phyloP scores from a whole-genome alignment of 352 stramenopile genomes.

The Phytopythium vexans region DNA sequence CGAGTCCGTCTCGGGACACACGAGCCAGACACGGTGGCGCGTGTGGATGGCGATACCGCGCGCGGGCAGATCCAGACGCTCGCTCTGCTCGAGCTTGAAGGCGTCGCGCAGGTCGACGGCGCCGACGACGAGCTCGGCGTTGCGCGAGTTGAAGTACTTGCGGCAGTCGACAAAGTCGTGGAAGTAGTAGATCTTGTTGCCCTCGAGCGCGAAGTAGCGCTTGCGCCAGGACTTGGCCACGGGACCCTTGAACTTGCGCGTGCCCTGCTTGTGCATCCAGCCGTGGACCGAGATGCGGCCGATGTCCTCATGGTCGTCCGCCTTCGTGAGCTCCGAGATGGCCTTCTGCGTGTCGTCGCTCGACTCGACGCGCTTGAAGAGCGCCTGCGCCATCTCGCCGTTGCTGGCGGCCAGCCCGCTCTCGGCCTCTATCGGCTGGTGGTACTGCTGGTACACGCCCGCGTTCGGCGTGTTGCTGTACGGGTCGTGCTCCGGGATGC shows the following conservation, averaged over 20 bases:
- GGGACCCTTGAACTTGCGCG: slow-evolving; percentile 76
- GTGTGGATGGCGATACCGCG: slow-evolving; percentile 75
- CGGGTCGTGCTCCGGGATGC: slow-evolving; percentile 27
- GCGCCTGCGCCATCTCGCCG: slow-evolving; percentile 24
- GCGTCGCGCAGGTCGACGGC: slow-evolving; percentile 72
- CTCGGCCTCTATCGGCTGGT: slow-evolving; percentile 15
- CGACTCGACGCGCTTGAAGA: slow-evolving; percentile 11
- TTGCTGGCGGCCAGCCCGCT: slow-evolving; percentile 15
- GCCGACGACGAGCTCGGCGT: slow-evolving; percentile 68
- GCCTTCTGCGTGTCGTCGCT: slow-evolving; percentile 49
- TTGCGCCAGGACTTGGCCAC: slow-evolving; percentile 80
- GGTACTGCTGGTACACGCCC: slow-evolving; percentile 29
- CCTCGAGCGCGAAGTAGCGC: slow-evolving; percentile 81
- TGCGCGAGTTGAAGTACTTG: slow-evolving; percentile 85
- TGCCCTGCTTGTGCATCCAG: slow-evolving; percentile 86
- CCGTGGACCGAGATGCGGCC: slow-evolving; percentile 74
- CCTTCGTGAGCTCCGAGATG: slow-evolving; percentile 70
- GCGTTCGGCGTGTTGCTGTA: slow-evolving; percentile 27
- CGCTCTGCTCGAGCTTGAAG: slow-evolving; percentile 78
- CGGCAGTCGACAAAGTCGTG: slow-evolving; percentile 79
- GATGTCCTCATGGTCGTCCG: slow-evolving; percentile 33
- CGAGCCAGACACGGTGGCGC: slow-evolving; percentile 64
- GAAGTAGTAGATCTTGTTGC: slow-evolving; percentile 87
- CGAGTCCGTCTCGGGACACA: slow-evolving; percentile 78
- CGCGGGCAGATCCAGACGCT: slow-evolving; percentile 64